A percentile compares a stretch with the other conserved stretches of the same genome.
Conservation (phyloP, 176 grass and related monocot genomes). For the Canna indica region DNA sequence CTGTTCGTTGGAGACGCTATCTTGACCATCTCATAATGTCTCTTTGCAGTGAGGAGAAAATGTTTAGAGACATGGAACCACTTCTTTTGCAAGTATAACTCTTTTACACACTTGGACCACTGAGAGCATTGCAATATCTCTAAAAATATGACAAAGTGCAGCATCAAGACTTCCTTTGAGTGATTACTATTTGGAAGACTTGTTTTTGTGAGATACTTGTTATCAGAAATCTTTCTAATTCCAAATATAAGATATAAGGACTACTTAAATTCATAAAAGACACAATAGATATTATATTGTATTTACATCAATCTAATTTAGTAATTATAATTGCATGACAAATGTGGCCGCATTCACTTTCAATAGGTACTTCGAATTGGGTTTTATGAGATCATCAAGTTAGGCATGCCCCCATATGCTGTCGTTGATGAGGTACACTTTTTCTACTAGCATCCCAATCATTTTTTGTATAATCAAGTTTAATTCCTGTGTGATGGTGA, state of each 20-base stretch:
- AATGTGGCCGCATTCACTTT: neutral
- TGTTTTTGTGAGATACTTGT: too few relatives aligned
- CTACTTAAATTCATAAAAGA: neutral
- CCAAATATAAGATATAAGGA: neutral
- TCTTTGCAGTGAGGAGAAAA: constrained; percentile 58
- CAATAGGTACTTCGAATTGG: constrained; percentile 79
- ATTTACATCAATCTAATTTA: neutral
- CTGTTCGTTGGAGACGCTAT: constrained; percentile 75
- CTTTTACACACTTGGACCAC: constrained; percentile 9
- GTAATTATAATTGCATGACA: neutral
- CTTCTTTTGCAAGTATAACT: constrained; percentile 67
- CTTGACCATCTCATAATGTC: constrained; percentile 93
- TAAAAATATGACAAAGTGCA: constrained; percentile 20
- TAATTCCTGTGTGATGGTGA: too few relatives aligned
- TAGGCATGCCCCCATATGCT: constrained; percentile 78
- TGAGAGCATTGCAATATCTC: constrained; percentile 8
- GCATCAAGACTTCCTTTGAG: neutral
- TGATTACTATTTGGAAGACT: too few relatives aligned
- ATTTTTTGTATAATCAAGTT: too few relatives aligned
- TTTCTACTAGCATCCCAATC: constrained; percentile 11
- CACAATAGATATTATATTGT: neutral
- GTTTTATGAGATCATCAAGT: constrained; percentile 84
- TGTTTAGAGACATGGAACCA: constrained; percentile 85
- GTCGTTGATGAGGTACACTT: constrained; percentile 67
- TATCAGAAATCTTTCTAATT: neutral